Evolutionary conservation across 805 yeast genomes (phyloP).

Genomic region (Starmerella khaoyaiensis): DNA sequence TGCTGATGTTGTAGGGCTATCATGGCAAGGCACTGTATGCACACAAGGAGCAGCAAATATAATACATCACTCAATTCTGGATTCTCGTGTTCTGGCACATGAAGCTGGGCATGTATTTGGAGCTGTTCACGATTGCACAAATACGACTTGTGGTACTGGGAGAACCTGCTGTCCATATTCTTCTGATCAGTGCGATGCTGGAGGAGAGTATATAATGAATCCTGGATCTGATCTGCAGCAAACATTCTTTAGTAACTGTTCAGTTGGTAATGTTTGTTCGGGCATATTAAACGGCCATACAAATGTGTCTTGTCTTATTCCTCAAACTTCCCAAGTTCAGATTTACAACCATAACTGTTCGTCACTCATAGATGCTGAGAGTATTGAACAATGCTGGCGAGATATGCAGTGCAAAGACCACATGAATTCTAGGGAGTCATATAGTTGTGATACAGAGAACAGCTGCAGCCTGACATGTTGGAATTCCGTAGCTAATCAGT

Average conservation of each 20-base stretch:
- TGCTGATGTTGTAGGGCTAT: conserved; percentile 28
- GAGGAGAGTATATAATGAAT: conserved; percentile 29
- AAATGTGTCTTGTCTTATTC: conserved; percentile 22
- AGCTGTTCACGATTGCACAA: conserved; percentile 32
- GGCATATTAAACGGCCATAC: conserved; percentile 23
- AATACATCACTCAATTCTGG: conserved; percentile 25
- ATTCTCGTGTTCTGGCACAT: conserved; percentile 31
- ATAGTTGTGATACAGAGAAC: conserved; percentile 3
- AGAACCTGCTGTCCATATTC: conserved; percentile 28
- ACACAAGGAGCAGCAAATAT: conserved; percentile 27
- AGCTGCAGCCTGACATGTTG: conserved; percentile 7
- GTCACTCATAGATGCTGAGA: neutral
- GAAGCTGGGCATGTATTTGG: conserved; percentile 32
- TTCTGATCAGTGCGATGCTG: conserved; percentile 24
- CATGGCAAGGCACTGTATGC: conserved; percentile 31
- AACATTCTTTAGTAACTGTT: conserved; percentile 26
- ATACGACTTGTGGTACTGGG: conserved; percentile 26
- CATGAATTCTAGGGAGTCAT: neutral
- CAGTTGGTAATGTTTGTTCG: conserved; percentile 29
- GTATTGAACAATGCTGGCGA: conserved; percentile 3
- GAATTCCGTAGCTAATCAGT: neutral
- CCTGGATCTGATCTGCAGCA: conserved; percentile 26
- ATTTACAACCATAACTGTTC: conserved; percentile 1
- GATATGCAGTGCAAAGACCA: conserved; percentile 7
- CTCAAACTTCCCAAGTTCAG: neutral